Conservation (phyloP, 306 rosid genomes). For the Rosa persica region DNA sequence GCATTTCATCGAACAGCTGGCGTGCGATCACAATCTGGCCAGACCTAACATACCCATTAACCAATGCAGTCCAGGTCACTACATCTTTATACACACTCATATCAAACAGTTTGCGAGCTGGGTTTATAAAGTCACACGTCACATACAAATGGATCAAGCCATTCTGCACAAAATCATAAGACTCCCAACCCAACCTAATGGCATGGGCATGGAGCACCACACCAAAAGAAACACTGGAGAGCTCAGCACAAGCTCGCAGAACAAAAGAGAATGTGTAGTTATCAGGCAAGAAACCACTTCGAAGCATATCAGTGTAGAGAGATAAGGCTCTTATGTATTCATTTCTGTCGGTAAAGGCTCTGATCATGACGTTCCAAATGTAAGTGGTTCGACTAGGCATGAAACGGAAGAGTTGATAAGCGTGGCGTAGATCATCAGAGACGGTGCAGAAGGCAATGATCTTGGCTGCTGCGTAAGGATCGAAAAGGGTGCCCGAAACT, state of each 20-base stretch:
- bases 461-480: slow-evolving; percentile 44
- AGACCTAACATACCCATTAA: slow-evolving; percentile 41
- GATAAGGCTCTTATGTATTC: slow-evolving; percentile 33
- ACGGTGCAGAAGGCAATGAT: slow-evolving; percentile 30
- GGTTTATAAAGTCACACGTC: slow-evolving; percentile 26
- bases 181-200: slow-evolving; percentile 44
- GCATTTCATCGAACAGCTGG: slow-evolving; percentile 43
- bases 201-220: slow-evolving; percentile 35
- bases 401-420: slow-evolving; percentile 36
- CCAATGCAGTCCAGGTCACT: slow-evolving; percentile 45
- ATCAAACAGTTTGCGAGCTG: slow-evolving; percentile 39
- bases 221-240: slow-evolving; percentile 33
- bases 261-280: slow-evolving; percentile 49
- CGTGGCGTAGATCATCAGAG: slow-evolving; percentile 30
- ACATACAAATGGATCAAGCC: slow-evolving; percentile 49
- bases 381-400: slow-evolving; percentile 36
- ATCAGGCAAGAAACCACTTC: slow-evolving; percentile 35
- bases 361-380: slow-evolving; percentile 49
- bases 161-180: slow-evolving; percentile 49
- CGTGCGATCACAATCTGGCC: slow-evolving; percentile 32
- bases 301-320: slow-evolving; percentile 38
- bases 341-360: slow-evolving; percentile 34
- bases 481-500: slow-evolving; percentile 35
- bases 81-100: slow-evolving; percentile 35
- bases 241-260: slow-evolving; percentile 35